Evolutionary conservation across 306 rosid species (phyloP).

Genomic region (Urtica urens): DNA sequence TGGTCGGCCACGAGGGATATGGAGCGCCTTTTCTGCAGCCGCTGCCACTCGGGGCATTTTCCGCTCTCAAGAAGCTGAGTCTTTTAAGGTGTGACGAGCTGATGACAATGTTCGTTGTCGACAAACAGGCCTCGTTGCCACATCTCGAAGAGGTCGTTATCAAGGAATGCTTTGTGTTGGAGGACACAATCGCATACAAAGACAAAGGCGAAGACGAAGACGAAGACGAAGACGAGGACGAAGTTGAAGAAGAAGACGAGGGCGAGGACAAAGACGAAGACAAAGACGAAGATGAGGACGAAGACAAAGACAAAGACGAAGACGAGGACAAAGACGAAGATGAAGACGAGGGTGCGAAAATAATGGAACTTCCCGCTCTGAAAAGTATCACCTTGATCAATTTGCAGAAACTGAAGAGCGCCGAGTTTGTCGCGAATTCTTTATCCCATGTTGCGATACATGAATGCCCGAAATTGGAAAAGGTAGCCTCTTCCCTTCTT

Average conservation of each 20-base stretch:
- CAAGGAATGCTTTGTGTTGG: too few species aligned
- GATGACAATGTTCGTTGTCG: too few species aligned
- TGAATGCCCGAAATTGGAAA: not conserved
- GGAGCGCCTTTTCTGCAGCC: not conserved
- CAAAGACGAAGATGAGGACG: too few species aligned
- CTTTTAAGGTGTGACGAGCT: too few species aligned
- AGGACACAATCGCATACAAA: not conserved
- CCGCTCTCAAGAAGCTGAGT: conserved; percentile 15
- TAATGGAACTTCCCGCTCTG: not conserved
- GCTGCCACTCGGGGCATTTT: conserved; percentile 1
- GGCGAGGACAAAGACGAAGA: too few species aligned
- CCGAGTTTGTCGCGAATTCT: not conserved
- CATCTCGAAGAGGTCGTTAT: too few species aligned
- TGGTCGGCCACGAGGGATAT: conserved; percentile 3
- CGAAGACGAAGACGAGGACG: too few species aligned
- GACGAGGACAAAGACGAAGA: too few species aligned
- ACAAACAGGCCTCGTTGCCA: too few species aligned
- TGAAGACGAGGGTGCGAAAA: not conserved
- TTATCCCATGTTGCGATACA: not conserved
- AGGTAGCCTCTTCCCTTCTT: not conserved
- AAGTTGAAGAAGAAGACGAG: too few species aligned
- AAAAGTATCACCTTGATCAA: not conserved
- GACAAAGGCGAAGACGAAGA: too few species aligned
- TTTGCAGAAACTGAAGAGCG: not conserved
- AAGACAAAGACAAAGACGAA: too few species aligned